Percentiles rank a stretch among this genome's conserved stretches.
phyloP scores from a whole-genome alignment of 768 basidiomycete genomes.

The Leccinum barrowsii region DNA sequence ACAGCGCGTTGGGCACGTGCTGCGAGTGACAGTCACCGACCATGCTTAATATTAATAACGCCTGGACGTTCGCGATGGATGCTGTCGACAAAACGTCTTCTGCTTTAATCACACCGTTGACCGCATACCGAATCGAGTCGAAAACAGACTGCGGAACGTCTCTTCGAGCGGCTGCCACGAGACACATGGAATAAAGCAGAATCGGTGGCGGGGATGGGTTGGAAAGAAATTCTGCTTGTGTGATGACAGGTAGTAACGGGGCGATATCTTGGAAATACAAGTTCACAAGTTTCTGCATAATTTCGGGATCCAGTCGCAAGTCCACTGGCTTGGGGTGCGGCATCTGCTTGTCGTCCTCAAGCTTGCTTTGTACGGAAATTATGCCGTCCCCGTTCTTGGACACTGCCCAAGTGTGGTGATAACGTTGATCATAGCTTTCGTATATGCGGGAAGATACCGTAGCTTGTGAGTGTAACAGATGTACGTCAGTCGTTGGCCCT shows the following conservation, averaged over 20 bases:
- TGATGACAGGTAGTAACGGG: constrained; percentile 86
- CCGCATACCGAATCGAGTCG: constrained; percentile 81
- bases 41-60: constrained; percentile 82
- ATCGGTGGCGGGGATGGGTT: constrained; percentile 71
- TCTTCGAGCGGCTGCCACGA: constrained; percentile 83
- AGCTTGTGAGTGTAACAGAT: constrained; percentile 87
- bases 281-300: constrained; percentile 82
- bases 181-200: constrained; percentile 90
- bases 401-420: constrained; percentile 88
- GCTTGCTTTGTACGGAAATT: constrained; percentile 72
- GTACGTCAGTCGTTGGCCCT: constrained; percentile 87
- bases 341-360: constrained; percentile 51
- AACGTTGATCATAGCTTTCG: constrained; percentile 82
- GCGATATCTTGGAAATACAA: constrained; percentile 88
- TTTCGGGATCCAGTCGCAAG: constrained; percentile 70
- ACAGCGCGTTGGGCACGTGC: constrained; percentile 80
- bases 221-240: constrained; percentile 82
- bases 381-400: constrained; percentile 82
- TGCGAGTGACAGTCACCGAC: constrained; percentile 88
- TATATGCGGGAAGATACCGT: constrained; percentile 82
- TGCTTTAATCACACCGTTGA: constrained; percentile 81
- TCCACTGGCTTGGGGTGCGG: constrained; percentile 62
- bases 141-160: constrained; percentile 85
- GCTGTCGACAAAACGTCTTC: constrained; percentile 91
- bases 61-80: constrained; percentile 82